Base-by-base conservation (phyloP, 2,329 filamentous ascomycete genomes). In the Alternaria panax region DNA sequence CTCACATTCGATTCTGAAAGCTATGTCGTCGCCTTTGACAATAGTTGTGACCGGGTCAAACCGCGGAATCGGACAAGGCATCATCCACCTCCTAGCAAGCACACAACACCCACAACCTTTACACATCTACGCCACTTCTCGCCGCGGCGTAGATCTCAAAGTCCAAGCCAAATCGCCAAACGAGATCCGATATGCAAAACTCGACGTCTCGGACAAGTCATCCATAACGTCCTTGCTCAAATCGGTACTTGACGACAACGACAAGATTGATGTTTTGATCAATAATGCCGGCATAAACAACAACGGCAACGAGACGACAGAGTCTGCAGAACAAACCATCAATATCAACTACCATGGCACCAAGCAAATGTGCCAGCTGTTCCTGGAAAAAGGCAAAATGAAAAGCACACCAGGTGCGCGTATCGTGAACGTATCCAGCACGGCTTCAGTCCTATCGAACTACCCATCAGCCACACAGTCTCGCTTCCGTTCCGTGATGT, bases 31-130 rank as follows among this genome's bases (percentile, higher is more conserved):
- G 6, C 46, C n/a, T 30, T 53, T 69, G 6, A 62, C 58, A 30
- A 51, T 71, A 34, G 63, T 71, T 28, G 67, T 71, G n/a, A 71
- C 68, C 11, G 68, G 67, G 25, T 50, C 67, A 5, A 71, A 66
- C 34, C 64, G 68, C 12, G 67, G 68, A 12, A 55, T 70, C 18
- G 68, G 68, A n/a, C 66, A 63, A 43, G 67, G 65, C 56, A 71
- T 69, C 32, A 40, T 62, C 43, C 57, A 60, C n/a, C 59, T 69
- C 24, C 67, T 71, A 8, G 65, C 65, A 16, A 47, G 52, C 60
- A 66, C 60, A 8, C 41, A 63, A 18, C 55, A 61, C 36, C 24
- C 52, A 7, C 59, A 43, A 7, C 67, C 67, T 0, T 24, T 69
- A 7, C 57, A 20, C 7, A 67, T 71, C 25, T 65, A 68, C 16